Base-by-base conservation (phyloP, 768 basidiomycete species). In the Mycena chlorophos region DNA sequence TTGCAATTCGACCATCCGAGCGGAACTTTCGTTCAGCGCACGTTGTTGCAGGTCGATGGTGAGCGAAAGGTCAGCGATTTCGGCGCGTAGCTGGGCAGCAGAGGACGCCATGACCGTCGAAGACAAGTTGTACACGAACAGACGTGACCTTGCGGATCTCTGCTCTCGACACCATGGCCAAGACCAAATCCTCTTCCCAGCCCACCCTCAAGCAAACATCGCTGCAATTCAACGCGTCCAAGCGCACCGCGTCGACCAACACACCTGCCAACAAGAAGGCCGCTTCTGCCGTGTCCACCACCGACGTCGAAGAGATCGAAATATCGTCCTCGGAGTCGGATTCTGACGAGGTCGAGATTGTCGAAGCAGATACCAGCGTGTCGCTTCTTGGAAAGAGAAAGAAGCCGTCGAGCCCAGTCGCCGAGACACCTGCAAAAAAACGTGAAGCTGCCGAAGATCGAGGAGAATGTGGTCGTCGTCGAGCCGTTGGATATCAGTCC, bases 221-320 rank as follows among this genome's bases (percentile, higher is more conserved):
- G 0, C 70, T 85, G 6, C 63, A 67, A 0, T 85, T 84, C 52
- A 54, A 75, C 0, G 73, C 76, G 20, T 66, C 73, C 1, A 84
- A 84, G 62, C 78, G 79, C 31, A 77, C 74, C 5, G 70, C 68
- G 1, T 72, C 74, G 8, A 19, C 40, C 14, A 46, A 22, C 42
- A 46, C 55, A n/a, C n/a, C n/a, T n/a, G n/a, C n/a, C 56, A 26
- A 55, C 63, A 23, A 52, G 56, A 61, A 73, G 71, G 56, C 51
- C 55, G 5, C 54, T 52, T 49, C 61, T 56, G 50, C 52, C 39
- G 51, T 27, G 49, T 66, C 69, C 17, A 53, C 60, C 6, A 49
- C 63, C 23, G 68, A 14, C 40, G 40, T 42, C 40, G 40, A 42
- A 14, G 40, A 42, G 40, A 46, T 46, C 22, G 45, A 46, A 25